These are phyloP conservation scores for Saitozyma podzolica DNA, from an alignment of 768 basidiomycete genomes.

Conservation along the genomic window DNA sequence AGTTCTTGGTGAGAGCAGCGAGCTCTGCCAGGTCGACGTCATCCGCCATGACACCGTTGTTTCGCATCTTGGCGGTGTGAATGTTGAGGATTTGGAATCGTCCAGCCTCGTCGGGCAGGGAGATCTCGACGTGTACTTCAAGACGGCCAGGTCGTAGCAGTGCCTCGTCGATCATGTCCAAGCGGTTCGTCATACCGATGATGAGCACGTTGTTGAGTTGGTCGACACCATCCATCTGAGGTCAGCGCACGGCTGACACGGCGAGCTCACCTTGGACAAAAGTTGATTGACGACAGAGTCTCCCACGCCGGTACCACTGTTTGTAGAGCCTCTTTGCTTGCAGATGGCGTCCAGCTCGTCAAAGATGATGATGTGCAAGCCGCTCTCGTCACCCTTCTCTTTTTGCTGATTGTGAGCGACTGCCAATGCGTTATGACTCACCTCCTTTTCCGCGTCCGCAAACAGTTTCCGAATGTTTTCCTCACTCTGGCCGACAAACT, in stretches of 20 bases:
- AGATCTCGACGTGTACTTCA: constrained; percentile 99
- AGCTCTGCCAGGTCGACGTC: constrained; percentile 86
- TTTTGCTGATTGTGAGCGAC: constrained; percentile 68
- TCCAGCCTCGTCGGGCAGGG: constrained; percentile 89
- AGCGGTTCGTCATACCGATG: constrained; percentile 98
- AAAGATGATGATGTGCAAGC: constrained; percentile 98
- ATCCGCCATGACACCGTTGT: constrained; percentile 80
- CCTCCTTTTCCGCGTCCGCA: constrained; percentile 98
- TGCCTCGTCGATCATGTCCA: constrained; percentile 99
- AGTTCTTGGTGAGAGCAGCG: constrained; percentile 86
- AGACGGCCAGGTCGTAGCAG: constrained; percentile 95
- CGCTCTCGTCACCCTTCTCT: constrained; percentile 94
- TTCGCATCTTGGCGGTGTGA: constrained; percentile 92
- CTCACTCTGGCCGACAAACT: constrained; percentile 94
- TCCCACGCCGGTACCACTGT: constrained; percentile 92
- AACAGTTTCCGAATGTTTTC: constrained; percentile 98
- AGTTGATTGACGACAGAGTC: constrained; percentile 98
- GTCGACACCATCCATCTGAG: constrained; percentile 97
- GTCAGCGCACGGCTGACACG: constrained; percentile 3
- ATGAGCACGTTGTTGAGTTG: constrained; percentile 98
- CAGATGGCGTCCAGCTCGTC: constrained; percentile 98
- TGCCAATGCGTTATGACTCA: constrained; percentile 43
- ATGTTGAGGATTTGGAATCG: constrained; percentile 91
- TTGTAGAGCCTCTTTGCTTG: constrained; percentile 94
- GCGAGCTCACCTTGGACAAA: constrained; percentile 74